Base-by-base conservation (phyloP, 2,329 filamentous ascomycete species). In the Dendryphion nanum region DNA sequence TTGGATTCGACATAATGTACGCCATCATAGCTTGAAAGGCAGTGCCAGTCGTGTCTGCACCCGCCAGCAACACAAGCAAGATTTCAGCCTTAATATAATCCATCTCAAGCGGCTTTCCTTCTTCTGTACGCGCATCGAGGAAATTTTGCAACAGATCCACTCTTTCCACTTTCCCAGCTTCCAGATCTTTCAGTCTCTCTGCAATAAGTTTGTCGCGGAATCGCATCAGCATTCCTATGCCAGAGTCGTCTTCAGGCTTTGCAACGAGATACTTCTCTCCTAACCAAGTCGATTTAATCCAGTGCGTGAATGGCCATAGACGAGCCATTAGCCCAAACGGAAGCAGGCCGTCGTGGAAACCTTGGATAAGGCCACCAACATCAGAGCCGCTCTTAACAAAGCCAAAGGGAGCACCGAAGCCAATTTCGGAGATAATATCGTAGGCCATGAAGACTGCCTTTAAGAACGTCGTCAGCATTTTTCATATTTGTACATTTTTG, bases 351-450 rank as follows among this genome's bases (percentile, higher is more conserved):
- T 76, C 72, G 53, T 78, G 75, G 50, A 79, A 75, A 0, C 72
- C 71, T 51, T 76, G 59, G 41, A 80, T 79, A 6, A 80, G 63
- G 10, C 73, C 74, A 20, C 67, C 71, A 14, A 79, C 69, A 48
- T 81, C 77, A 17, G 64, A 60, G 14, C 69, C 76, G 38, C 70
- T 64, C 37, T 74, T 66, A 7, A 80, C 66, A 50, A 81, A 81
- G 8, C 77, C 77, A 36, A 81, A 72, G 1, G 76, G 70, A 3
- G 68, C 72, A 7, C 77, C 76, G 46, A 80, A 81, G 2, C 73
- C 76, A 28, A 81, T 64, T 42, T 78, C 74, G 17, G 70, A 73
- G 38, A 81, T 76, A 23, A 79, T 71, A 48, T 81, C 77, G 61
- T 79, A 81, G 3, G 75, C 76, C 66, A 79, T 68, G 47, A 30